A percentile compares a stretch with the other conserved stretches of the same genome.
These are phyloP conservation scores for Stereocaulon alpinum DNA, from an alignment of 495 filamentous ascomycete species.

Conservation along the genomic window DNA sequence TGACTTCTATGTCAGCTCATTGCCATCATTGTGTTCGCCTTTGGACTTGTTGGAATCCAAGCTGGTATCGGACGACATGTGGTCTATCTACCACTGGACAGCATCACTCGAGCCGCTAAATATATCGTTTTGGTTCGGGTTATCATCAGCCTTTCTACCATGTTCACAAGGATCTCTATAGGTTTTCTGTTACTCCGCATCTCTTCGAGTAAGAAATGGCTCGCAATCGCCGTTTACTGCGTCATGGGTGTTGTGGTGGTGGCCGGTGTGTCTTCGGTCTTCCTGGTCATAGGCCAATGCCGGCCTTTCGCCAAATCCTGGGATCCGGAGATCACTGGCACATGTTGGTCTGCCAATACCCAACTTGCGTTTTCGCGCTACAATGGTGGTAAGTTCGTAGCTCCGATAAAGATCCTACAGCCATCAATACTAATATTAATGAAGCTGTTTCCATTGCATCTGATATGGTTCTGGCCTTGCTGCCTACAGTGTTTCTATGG, in stretches of 20 bases:
- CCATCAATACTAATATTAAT: constrained; percentile 13
- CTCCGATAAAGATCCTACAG: background rate
- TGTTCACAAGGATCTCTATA: constrained; percentile 18
- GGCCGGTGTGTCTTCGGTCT: constrained; percentile 3
- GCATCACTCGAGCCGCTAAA: too few species aligned
- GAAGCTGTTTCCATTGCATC: constrained; percentile 16
- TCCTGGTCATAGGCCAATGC: constrained; percentile 12
- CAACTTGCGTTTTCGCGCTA: too few species aligned
- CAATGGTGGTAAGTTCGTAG: too few species aligned
- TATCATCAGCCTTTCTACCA: background rate
- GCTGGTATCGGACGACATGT: too few species aligned
- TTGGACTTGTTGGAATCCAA: too few species aligned
- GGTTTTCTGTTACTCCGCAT: constrained; percentile 16
- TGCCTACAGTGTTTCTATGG: constrained; percentile 29
- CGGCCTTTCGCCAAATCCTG: constrained; percentile 8
- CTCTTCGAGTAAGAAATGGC: background rate
- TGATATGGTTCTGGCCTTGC: constrained; percentile 28
- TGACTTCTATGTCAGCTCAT: too few species aligned
- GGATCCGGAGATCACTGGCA: constrained; percentile 6
- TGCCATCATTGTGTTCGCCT: too few species aligned
- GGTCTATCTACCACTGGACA: too few species aligned
- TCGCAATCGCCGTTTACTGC: background rate
- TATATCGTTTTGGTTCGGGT: too few species aligned
- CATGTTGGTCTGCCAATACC: constrained; percentile 6
- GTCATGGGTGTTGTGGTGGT: constrained; percentile 10